Evolutionary conservation across 2,329 filamentous ascomycete genomes (phyloP), one percentile per base, ranked within the genome.

Genomic region (Hypoxylon sp.): DNA sequence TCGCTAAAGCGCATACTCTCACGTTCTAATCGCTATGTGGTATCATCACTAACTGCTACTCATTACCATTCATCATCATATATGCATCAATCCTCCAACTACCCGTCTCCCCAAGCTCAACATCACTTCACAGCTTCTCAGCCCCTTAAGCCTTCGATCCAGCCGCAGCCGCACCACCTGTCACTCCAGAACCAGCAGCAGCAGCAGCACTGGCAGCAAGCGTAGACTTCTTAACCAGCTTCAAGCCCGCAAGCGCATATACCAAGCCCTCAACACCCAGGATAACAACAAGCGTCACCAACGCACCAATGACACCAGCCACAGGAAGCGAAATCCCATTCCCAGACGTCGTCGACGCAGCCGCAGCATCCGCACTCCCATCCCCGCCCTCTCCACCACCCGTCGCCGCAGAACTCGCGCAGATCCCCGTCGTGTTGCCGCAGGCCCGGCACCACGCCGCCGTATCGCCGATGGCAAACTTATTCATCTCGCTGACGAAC

Each of bases 281-380:
- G 14, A 87, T 80, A 10, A 86, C 83, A 9, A 81, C 81, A 4
- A 88, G 78, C 0, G 86, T 86, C 38, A 92, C 83, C 70, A 94
- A 79, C 46, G 93, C 92, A 48, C 93, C 90, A 55, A 97, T 94
- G 4, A 95, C 93, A 56, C 93, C 93, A 0, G 92, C 93, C n/a
- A 94, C 89, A 5, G 88, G 85, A 38, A 84, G 87, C 55, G 90
- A 91, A 28, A 97, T 83, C 7, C 86, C 85, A 56, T 80, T 77
- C n/a, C 75, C 75, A 23, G 73, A 71, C 13, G 67, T 57, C 0
- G 70, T 64, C 1, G 68, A 62, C 2, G 75, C 28, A 30, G 28
- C 28, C 7, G 75, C 67, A 5, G 59, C 72, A 17, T 73, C 74
- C 17, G 69, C 71, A 48, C 73, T 72, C 34, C 71, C 67, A 19